Evolutionary conservation across 352 stramenopile species (phyloP), one percentile per base, ranked within the genome.

Genomic region (Phytophthora nicotianae): DNA sequence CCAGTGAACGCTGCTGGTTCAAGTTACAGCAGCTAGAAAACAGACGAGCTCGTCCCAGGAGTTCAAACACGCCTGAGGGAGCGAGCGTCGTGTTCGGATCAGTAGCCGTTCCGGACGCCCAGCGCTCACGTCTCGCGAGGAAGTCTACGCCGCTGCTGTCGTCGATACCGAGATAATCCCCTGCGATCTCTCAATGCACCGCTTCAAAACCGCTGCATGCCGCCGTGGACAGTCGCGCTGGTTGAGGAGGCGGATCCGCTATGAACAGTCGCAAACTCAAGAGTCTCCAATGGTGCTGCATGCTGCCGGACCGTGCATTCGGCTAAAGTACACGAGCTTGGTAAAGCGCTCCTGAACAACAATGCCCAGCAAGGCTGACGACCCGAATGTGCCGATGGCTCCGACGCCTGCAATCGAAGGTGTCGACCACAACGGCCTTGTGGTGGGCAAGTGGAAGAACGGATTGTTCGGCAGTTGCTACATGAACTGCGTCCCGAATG

Each of bases 371-470:
- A 70, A 70, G 17, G 43, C 43, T 27, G 51, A 56, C 43, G 60
- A 74, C 19, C 48, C 60, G 23, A 70, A 51, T 20, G 65, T 74
- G 29, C 59, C 65, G 16, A 68, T 74, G 54, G 54, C 45, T 4
- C 59, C 65, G 33, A 66, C 59, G 2, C 59, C 65, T 27, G 60
- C 65, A 37, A 40, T 51, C 9, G 65, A 74, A 60, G 66, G 66
- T 9, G 65, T 73, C 7, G 75, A 79, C 52, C 57, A 70, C 40
- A 83, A 80, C 40, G 72, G 72, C 24, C 32, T 83, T 23, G 62
- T 79, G 11, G 72, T 79, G 17, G 71, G 74, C 19, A 71, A 65
- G 23, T 82, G 74, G 70, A 68, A 74, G 57, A 58, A 13, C 27
- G 68, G 56, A 33, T 60, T 83, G 35, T 83, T 68, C 45, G 50